Conservation (phyloP, 2,329 filamentous ascomycete species). For the Colletotrichum tamarilloi region DNA sequence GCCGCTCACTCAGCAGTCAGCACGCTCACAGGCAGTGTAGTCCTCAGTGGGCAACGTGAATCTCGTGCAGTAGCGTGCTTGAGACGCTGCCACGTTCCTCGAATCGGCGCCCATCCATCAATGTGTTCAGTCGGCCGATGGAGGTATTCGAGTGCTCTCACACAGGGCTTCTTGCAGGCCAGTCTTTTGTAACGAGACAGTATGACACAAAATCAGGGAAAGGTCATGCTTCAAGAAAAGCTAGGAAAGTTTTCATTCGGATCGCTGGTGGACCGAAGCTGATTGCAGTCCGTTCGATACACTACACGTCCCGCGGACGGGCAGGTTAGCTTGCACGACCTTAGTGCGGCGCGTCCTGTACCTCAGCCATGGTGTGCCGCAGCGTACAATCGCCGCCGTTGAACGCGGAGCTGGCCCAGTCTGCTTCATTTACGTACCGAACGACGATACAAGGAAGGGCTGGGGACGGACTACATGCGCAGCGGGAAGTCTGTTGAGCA, state of each 20-base stretch:
- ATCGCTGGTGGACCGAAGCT: background rate
- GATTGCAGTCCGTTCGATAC: background rate
- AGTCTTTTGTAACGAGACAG: background rate
- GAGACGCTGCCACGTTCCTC: background rate
- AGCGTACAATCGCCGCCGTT: constrained; percentile 16
- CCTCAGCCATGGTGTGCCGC: background rate
- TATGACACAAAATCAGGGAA: background rate
- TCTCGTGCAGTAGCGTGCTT: background rate
- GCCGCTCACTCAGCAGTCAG: constrained; percentile 32
- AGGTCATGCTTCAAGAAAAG: background rate
- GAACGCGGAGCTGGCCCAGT: background rate
- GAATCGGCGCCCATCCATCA: background rate
- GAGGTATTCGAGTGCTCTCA: background rate
- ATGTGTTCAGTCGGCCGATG: background rate
- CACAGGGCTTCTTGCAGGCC: background rate
- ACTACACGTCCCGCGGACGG: background rate
- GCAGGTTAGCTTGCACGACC: background rate
- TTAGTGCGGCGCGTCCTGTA: background rate
- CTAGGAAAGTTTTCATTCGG: background rate
- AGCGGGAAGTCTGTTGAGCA: constrained; percentile 33
- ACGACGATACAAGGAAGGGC: background rate
- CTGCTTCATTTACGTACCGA: background rate
- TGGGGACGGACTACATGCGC: constrained; percentile 11
- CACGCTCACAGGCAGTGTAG: background rate
- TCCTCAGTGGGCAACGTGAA: background rate